phyloP scores from a whole-genome alignment of 1,139 yeast genomes.

The Candida sp. region DNA sequence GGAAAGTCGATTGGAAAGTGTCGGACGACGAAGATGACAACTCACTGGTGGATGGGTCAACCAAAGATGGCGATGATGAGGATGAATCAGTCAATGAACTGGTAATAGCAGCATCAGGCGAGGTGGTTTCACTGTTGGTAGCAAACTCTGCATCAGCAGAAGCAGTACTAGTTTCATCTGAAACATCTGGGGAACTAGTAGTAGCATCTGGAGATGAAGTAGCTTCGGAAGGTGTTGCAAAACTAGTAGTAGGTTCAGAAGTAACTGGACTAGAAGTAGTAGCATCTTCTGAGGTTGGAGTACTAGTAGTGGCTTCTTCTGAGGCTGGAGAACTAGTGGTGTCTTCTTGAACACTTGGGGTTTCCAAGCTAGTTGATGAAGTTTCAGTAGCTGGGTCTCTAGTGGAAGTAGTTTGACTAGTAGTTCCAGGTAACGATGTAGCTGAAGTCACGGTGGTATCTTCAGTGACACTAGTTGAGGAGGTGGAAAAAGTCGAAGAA shows the following conservation, averaged over 20 bases:
- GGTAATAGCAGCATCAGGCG: background rate
- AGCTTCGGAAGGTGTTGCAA: constrained; percentile 1
- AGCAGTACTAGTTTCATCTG: background rate
- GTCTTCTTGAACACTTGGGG: background rate
- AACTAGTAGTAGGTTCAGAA: background rate
- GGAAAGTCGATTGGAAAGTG: background rate
- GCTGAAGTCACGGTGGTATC: constrained; percentile 6
- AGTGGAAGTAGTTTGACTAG: background rate
- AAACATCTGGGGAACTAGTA: background rate
- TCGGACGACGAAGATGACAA: background rate
- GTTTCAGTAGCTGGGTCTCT: background rate
- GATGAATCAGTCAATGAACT: background rate
- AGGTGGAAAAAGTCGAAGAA: constrained; percentile 3
- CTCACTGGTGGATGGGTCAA: background rate
- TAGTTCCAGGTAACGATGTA: constrained; percentile 1
- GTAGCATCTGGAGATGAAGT: constrained; percentile 4
- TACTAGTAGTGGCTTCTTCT: constrained; percentile 2
- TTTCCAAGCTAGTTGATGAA: background rate
- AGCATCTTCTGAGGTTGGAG: background rate
- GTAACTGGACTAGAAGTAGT: constrained; percentile 1
- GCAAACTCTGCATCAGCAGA: background rate
- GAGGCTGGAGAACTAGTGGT: background rate
- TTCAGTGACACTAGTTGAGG: constrained; percentile 4
- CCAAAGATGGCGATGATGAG: background rate
- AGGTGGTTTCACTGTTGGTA: background rate